Evolutionary conservation across 2,329 filamentous ascomycete genomes (phyloP).

Genomic region (Camptophora hylomeconis): DNA sequence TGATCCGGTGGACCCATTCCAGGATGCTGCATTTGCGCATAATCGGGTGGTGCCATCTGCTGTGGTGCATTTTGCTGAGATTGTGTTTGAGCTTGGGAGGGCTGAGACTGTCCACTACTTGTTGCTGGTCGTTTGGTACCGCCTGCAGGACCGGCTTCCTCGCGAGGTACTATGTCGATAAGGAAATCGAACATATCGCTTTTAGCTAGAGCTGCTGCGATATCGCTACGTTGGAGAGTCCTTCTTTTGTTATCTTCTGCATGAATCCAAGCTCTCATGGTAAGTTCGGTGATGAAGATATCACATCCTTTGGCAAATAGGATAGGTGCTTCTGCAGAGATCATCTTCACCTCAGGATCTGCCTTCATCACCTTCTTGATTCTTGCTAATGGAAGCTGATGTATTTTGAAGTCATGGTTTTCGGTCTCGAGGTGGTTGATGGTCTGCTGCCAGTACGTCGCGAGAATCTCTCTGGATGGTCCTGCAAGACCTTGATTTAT

Average conservation of each 20-base stretch:
- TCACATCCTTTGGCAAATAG: slow-evolving; percentile 97
- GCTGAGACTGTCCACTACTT: slow-evolving; percentile 38
- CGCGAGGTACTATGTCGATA: slow-evolving; percentile 94
- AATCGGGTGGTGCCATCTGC: slow-evolving; percentile 40
- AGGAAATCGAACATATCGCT: slow-evolving; percentile 99
- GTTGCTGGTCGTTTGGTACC: slow-evolving; percentile 34
- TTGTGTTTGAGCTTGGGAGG: slow-evolving; percentile 20
- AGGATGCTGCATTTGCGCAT: slow-evolving; percentile 50
- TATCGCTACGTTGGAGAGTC: slow-evolving; percentile 89
- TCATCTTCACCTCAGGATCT: slow-evolving; percentile 99
- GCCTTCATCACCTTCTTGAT: slow-evolving; percentile 99
- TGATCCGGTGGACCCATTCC: slow-evolving; percentile 52
- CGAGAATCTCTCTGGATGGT: slow-evolving; percentile 90
- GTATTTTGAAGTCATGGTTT: slow-evolving; percentile 95
- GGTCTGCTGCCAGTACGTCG: slow-evolving; percentile 98
- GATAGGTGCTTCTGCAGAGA: slow-evolving; percentile 93
- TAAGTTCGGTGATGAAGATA: slow-evolving; percentile 97
- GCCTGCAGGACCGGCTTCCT: slow-evolving; percentile 63
- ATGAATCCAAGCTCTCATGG: slow-evolving; percentile 99
- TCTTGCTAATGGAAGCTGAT: slow-evolving; percentile 88
- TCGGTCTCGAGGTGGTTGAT: slow-evolving; percentile 92
- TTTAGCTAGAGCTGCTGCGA: slow-evolving; percentile 87
- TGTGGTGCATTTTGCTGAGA: slow-evolving; percentile 32
- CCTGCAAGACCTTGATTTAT: slow-evolving; percentile 90
- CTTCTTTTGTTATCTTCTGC: slow-evolving; percentile 97